phyloP scores from a whole-genome alignment of 2,329 filamentous ascomycete species.

The Geosmithia morbida region DNA sequence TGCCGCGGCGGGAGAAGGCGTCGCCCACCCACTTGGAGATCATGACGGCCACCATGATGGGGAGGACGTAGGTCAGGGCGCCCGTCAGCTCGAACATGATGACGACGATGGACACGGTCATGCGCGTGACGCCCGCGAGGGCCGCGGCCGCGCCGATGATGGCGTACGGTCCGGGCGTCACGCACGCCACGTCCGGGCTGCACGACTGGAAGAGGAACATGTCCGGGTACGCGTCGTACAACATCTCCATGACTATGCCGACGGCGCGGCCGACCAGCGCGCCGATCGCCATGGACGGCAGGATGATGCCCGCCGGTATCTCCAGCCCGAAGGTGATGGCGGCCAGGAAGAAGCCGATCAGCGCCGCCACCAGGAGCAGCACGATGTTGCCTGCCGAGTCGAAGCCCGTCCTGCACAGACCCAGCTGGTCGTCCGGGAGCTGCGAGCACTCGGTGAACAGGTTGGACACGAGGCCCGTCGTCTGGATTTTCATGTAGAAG shows the following conservation, averaged over 20 bases:
- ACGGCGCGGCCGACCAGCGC: slow-evolving; percentile 80
- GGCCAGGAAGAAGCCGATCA: slow-evolving; percentile 74
- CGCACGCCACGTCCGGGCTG: slow-evolving; percentile 72
- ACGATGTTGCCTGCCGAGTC: slow-evolving; percentile 73
- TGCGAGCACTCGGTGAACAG: slow-evolving; percentile 85
- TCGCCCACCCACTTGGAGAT: slow-evolving; percentile 97
- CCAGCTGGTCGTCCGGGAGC: slow-evolving; percentile 71
- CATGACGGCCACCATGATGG: slow-evolving; percentile 99
- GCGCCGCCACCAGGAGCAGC: slow-evolving; percentile 65
- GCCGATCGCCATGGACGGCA: slow-evolving; percentile 92
- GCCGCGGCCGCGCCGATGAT: slow-evolving; percentile 92
- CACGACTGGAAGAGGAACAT: slow-evolving; percentile 69
- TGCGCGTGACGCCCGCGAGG: slow-evolving; percentile 83
- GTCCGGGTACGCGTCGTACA: slow-evolving; percentile 64
- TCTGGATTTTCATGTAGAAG: slow-evolving; percentile 87
- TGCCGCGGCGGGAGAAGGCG: slow-evolving; percentile 80
- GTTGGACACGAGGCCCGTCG: slow-evolving; percentile 79
- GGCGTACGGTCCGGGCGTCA: slow-evolving; percentile 90
- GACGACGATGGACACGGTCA: slow-evolving; percentile 96
- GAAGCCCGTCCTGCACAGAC: slow-evolving; percentile 76
- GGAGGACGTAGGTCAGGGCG: slow-evolving; percentile 87
- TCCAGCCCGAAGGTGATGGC: slow-evolving; percentile 86
- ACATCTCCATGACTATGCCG: slow-evolving; percentile 79
- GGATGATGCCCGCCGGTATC: slow-evolving; percentile 87
- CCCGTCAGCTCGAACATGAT: slow-evolving; percentile 99